Conservation (phyloP, 2,329 filamentous ascomycete species). For the Paecilomyces niveus region DNA sequence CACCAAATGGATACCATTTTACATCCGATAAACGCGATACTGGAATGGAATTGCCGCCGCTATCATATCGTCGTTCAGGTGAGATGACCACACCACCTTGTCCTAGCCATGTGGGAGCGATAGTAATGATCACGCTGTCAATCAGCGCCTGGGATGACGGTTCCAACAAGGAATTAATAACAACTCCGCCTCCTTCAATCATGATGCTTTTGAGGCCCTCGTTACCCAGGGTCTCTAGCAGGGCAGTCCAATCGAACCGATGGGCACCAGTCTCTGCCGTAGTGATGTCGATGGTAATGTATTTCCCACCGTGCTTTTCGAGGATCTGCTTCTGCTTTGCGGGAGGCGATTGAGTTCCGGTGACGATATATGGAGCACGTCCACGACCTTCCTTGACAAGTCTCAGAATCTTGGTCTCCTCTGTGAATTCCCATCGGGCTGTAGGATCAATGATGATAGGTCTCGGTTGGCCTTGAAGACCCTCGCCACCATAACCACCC, state of each 20-base stretch:
- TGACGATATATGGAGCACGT: conserved; percentile 64
- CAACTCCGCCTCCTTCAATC: conserved; percentile 76
- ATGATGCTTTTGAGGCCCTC: conserved; percentile 69
- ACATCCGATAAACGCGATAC: conserved; percentile 53
- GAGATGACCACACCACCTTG: conserved; percentile 71
- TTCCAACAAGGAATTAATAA: conserved; percentile 73
- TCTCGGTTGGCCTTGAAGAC: conserved; percentile 55
- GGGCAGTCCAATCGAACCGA: conserved; percentile 49
- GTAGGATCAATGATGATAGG: conserved; percentile 74
- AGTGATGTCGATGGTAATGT: conserved; percentile 17
- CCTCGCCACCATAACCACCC: conserved; percentile 45
- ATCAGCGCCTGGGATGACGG: conserved; percentile 48
- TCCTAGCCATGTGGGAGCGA: conserved; percentile 82
- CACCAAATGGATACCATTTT: conserved; percentile 67
- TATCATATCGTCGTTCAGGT: conserved; percentile 51
- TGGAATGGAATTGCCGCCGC: conserved; percentile 50
- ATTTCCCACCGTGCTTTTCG: conserved; percentile 24
- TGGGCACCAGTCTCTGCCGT: conserved; percentile 8
- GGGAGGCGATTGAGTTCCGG: conserved; percentile 8
- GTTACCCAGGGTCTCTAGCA: conserved; percentile 49
- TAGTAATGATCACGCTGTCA: conserved; percentile 73
- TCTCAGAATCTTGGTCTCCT: conserved; percentile 56
- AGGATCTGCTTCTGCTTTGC: conserved; percentile 12
- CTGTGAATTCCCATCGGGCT: conserved; percentile 59
- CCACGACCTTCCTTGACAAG: conserved; percentile 58